A percentile compares a stretch with the other conserved stretches of the same genome.
Evolutionary conservation across 1,284 basidiomycete genomes (phyloP).

Genomic region (Pholiota adiposa): DNA sequence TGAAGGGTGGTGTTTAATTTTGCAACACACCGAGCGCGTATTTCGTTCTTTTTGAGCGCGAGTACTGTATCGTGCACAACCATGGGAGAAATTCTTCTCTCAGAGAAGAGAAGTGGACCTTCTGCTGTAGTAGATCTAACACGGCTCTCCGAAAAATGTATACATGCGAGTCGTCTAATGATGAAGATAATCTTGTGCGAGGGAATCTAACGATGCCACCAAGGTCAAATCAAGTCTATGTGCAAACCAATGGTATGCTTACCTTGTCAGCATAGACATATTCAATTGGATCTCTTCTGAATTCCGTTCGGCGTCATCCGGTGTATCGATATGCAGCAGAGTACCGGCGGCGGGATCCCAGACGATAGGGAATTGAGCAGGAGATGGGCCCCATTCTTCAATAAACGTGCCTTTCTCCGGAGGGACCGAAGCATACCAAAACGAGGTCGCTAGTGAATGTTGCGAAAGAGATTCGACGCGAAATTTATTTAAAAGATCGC

Average conservation of each 20-base stretch:
- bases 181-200: conserved; percentile 69
- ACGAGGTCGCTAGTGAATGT: conserved; percentile 74
- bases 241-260: conserved; percentile 15
- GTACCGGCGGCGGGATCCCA: conserved; percentile 71
- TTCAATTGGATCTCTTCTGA: conserved; percentile 73
- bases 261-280: conserved; percentile 75
- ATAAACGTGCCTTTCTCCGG: conserved; percentile 58
- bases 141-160: conserved; percentile 83
- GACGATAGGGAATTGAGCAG: conserved; percentile 54
- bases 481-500: conserved; percentile 80
- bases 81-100: conserved; percentile 89
- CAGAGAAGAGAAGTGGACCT: conserved; percentile 75
- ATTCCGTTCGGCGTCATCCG: conserved; percentile 69
- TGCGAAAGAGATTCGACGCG: conserved; percentile 68
- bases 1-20: conserved; percentile 1
- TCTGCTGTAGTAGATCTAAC: conserved; percentile 73
- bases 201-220: conserved; percentile 61
- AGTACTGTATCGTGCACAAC: conserved; percentile 85
- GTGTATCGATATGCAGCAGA: conserved; percentile 71
- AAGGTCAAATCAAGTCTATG: background rate
- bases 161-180: conserved; percentile 85
- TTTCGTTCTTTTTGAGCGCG: conserved; percentile 58
- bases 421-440: conserved; percentile 69
- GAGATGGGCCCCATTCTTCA: conserved; percentile 67
- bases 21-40: conserved; percentile 54